Percentiles rank a stretch among this genome's conserved stretches.
phyloP scores from a whole-genome alignment of 176 grass and related monocot species.

The Rhipidocladum racemiflorum region DNA sequence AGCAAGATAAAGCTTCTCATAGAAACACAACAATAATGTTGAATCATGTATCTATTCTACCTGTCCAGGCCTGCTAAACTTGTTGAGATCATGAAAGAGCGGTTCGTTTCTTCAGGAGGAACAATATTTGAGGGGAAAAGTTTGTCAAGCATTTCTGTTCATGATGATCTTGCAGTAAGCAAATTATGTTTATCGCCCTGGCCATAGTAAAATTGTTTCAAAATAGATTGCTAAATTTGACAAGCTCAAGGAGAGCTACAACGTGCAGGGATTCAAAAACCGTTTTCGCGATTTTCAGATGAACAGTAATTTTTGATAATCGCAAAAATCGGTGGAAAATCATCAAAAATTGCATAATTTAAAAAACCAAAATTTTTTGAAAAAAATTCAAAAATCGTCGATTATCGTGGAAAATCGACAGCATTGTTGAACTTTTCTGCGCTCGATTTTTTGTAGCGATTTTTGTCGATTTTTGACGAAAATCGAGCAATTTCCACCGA shows the following conservation, averaged over 20 bases:
- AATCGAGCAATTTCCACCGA: no score
- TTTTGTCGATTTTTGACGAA: no score
- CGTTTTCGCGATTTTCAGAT: no score
- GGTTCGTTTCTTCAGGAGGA: conserved; percentile 78
- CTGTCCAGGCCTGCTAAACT: conserved; percentile 74
- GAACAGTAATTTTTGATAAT: no score
- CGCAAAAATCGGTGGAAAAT: no score
- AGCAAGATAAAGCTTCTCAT: background rate
- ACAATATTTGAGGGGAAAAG: conserved; percentile 61
- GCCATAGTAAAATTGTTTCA: background rate
- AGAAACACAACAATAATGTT: background rate
- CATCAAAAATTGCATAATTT: no score
- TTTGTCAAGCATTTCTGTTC: conserved; percentile 58
- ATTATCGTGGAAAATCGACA: no score
- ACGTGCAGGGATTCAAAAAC: no score
- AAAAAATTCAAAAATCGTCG: no score
- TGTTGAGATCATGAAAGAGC: conserved; percentile 79
- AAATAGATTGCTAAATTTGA: background rate
- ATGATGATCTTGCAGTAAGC: conserved; percentile 75
- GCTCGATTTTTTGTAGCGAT: no score
- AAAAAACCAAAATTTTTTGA: no score
- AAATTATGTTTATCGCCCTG: conserved; percentile 7
- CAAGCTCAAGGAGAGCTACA: background rate
- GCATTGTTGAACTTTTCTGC: no score
- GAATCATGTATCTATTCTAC: background rate